Evolutionary conservation across 2,329 filamentous ascomycete genomes (phyloP).

Genomic region (Apiospora aurea): DNA sequence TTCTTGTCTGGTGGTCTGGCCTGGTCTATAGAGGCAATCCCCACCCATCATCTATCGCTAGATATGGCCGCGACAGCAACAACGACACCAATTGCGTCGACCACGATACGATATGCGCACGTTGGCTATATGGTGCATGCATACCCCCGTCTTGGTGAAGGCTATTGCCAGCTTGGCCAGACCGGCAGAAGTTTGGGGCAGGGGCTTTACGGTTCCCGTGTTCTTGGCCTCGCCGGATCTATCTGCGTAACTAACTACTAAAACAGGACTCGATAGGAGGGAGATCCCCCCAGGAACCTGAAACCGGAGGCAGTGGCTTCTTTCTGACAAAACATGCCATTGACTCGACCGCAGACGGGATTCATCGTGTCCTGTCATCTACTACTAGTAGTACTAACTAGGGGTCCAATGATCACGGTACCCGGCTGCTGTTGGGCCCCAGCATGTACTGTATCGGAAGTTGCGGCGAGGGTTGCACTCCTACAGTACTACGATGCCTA

Average conservation of each 20-base stretch:
- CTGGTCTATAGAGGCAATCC: not conserved
- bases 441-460: not conserved
- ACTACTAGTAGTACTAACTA: no score
- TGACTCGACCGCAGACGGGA: not conserved
- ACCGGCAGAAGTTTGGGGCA: constrained; percentile 14
- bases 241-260: not conserved
- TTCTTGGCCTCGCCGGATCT: constrained; percentile 6
- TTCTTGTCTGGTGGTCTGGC: not conserved
- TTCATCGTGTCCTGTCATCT: not conserved
- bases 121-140: constrained; percentile 17
- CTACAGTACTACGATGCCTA: not conserved
- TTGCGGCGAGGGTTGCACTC: not conserved
- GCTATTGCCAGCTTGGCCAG: constrained; percentile 14
- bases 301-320: constrained; percentile 12
- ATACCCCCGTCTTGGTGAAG: constrained; percentile 3
- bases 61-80: not conserved
- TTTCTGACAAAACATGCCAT: not conserved
- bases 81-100: constrained; percentile 17
- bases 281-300: constrained; percentile 1
- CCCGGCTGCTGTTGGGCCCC: not conserved
- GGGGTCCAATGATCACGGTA: not conserved
- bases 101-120: not conserved
- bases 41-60: constrained; percentile 11
- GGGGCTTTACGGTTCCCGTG: not conserved
- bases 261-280: not conserved